A percentile compares a stretch with the other conserved stretches of the same genome.
These are phyloP conservation scores for Pichia pseudocactophila DNA, from an alignment of 805 yeast genomes.

Conservation along the genomic window DNA sequence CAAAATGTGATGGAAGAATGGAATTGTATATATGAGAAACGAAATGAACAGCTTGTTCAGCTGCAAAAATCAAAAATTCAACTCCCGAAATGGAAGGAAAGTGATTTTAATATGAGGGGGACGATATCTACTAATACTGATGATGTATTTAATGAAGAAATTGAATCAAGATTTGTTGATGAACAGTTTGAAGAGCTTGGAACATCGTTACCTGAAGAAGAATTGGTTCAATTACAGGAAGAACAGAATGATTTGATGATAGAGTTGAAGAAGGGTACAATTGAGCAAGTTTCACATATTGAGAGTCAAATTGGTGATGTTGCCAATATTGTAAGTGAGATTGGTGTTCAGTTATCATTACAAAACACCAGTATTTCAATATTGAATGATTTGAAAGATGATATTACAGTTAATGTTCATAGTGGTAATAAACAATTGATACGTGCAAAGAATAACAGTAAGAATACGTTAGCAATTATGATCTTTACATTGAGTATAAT, in stretches of 20 bases:
- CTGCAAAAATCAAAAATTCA: constrained; percentile 22
- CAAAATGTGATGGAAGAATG: constrained; percentile 36
- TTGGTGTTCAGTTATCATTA: constrained; percentile 59
- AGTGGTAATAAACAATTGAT: constrained; percentile 65
- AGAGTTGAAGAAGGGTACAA: constrained; percentile 47
- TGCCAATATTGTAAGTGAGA: constrained; percentile 63
- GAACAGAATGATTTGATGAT: constrained; percentile 52
- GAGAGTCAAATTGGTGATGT: constrained; percentile 64
- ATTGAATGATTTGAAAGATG: constrained; percentile 58
- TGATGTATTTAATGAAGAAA: background rate
- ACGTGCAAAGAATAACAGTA: constrained; percentile 59
- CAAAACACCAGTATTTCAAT: constrained; percentile 65
- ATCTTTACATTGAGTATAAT: constrained; percentile 50
- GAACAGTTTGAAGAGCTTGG: constrained; percentile 29
- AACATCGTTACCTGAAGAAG: constrained; percentile 34
- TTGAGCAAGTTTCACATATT: constrained; percentile 50
- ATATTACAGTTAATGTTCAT: constrained; percentile 52
- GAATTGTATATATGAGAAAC: constrained; percentile 39
- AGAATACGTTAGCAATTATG: constrained; percentile 45
- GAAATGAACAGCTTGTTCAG: constrained; percentile 35
- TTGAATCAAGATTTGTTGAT: constrained; percentile 17
- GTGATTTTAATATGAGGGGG: background rate
- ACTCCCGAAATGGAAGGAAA: background rate
- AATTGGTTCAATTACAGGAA: constrained; percentile 44
- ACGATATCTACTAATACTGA: background rate